Percentiles rank a stretch among this genome's conserved stretches.
These are phyloP conservation scores for Chlamydomonas asymmetrica DNA, from an alignment of 139 green algal genomes.

Conservation along the genomic window DNA sequence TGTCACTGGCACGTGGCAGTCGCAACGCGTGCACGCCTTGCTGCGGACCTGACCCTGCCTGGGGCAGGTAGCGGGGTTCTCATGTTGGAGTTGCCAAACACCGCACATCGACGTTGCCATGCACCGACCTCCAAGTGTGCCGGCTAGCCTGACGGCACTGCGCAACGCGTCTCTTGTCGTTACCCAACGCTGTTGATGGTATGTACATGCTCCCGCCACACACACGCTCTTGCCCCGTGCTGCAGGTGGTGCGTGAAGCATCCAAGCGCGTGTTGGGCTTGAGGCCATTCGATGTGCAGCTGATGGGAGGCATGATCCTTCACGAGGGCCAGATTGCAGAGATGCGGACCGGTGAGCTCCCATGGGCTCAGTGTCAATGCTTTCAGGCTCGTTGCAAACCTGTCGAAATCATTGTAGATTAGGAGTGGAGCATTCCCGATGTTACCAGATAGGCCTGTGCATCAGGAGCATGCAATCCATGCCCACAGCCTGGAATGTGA, in stretches of 20 bases:
- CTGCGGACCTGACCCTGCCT: too few relatives aligned
- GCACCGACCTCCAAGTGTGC: too few relatives aligned
- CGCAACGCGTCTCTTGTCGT: too few relatives aligned
- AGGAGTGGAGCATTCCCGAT: too few relatives aligned
- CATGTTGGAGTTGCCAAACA: too few relatives aligned
- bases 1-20: too few relatives aligned
- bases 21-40: too few relatives aligned
- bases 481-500: too few relatives aligned
- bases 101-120: background rate
- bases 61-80: too few relatives aligned
- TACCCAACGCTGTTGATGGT: background rate
- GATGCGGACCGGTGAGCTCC: constrained; percentile 84
- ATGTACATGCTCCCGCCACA: background rate
- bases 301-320: constrained; percentile 95
- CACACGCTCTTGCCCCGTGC: background rate
- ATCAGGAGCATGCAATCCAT: background rate
- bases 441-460: background rate
- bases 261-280: constrained; percentile 91
- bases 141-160: too few relatives aligned
- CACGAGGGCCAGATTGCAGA: constrained; percentile 92
- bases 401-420: background rate
- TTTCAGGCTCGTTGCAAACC: background rate
- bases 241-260: constrained; percentile 89
- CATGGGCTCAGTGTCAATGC: background rate
- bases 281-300: constrained; percentile 97